Base-by-base conservation (phyloP, 2,329 filamentous ascomycete species). In the Coniochaeta ligniaria region DNA sequence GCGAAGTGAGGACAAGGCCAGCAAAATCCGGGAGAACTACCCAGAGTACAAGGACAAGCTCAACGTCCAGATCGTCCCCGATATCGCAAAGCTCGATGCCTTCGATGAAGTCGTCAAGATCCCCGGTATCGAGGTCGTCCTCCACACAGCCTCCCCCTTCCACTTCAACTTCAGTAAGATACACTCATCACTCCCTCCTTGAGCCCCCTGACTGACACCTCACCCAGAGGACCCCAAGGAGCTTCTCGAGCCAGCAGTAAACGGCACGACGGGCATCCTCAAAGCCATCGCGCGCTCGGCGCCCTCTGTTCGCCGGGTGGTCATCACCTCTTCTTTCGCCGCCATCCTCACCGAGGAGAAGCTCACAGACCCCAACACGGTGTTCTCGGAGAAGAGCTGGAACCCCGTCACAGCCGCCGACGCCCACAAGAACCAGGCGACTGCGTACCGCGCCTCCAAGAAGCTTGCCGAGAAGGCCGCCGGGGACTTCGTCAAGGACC, bases 1-100 rank as follows among this genome's bases (percentile, higher is more conserved):
- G 59, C 79, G 83, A 54, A 78, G 76, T 54, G 76, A 83, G 63
- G 75, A 77, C 55, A 85, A 85, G 68, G 82, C 82, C 20, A 65
- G 75, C 52, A 77, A 76, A 65, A 80, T 86, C 63, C 77, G 78
- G 55, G 73, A 75, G 58, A 78, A 81, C 11, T 76, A 83, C 68
- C 74, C 79, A 1, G 70, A 72, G 22, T 68, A 67, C 61, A 67
- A 69, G 52, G 75, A 77, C 16, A 74, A 76, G 35, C 79, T 86
- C 20, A 68, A 73, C 35, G 75, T 82, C 14, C 76, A 72, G 60
- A 86, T 95, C 66, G 91, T 96, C 26, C 84, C 88, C 20, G 91
- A 96, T 70, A 90, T 96, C 66, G 89, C 90, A 3, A 74, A 86
- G 68, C 81, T 85, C 50, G 81, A 82, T 60, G 91, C 92, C 61